Base-by-base conservation (phyloP, 2,329 filamentous ascomycete species). In the Paecilomyces sp. region DNA sequence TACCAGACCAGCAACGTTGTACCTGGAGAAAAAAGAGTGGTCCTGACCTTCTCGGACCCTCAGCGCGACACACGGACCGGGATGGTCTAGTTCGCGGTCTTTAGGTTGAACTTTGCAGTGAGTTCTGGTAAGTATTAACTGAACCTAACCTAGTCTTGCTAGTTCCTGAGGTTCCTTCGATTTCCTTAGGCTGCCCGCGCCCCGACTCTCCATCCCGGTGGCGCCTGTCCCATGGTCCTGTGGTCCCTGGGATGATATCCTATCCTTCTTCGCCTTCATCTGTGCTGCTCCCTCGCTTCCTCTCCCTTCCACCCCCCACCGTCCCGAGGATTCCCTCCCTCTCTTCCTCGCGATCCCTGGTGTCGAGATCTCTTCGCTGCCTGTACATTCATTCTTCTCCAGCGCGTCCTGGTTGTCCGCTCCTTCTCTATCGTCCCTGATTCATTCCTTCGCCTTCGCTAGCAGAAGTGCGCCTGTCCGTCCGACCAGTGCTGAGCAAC, bases 401-500 rank as follows among this genome's bases (percentile, higher is more conserved):
- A 65, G 70, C 65, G 68, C 63, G 69, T 74, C 72, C 71, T 76
- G 71, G 73, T 73, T 71, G 74, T 72, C 66, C 73, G 69, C 73
- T 71, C 67, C 66, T 69, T 73, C 70, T 65, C 31, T 33, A 58
- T 65, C 65, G 60, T 57, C 66, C 64, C 56, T 60, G 60, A 62
- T 60, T 59, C 61, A 61, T 60, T 62, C 57, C 65, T 56, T 60
- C 61, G 62, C 61, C 60, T 62, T 61, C 60, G 62, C 57, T 53
- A 59, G 58, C 62, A 69, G 63, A 51, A 62, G 54, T 47, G 61
- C 50, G 59, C 57, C 51, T 56, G 55, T 61, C 36, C 57, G 54
- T 58, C 58, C 61, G 63, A 59, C 58, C 18, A 58, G 31, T 33
- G 61, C 54, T 33, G 51, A 8, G 4, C 28, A 51, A n/a, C 30